Evolutionary conservation across 768 basidiomycete species (phyloP), one percentile per base, ranked within the genome.

Genomic region (Auricularia heimuer): DNA sequence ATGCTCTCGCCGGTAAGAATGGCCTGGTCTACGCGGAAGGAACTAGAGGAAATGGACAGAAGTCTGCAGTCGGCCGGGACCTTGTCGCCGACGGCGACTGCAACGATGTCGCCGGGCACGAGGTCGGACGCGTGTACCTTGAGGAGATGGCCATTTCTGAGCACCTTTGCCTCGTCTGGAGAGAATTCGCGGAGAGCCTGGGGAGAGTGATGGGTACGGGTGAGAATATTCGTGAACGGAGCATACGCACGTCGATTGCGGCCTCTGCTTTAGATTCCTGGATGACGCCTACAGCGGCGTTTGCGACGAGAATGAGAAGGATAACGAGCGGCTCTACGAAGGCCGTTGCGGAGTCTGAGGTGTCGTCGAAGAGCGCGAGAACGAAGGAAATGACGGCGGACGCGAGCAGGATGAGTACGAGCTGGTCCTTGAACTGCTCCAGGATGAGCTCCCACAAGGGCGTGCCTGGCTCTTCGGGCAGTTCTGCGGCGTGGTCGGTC

Each of bases 341-440:
- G 33, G 94, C 95, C 42, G 91, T 87, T 7, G 65, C 66, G 18
- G 64, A 66, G 62, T 85, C 85, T 12, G 85, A 81, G 1, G 84
- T 79, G 65, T 89, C 86, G 72, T 99, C 96, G 65, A 98, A 79
- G 37, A 96, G 75, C 7, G 96, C 96, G 47, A 99, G 81, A 14
- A 95, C 80, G 75, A 99, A 95, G 10, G 96, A 98, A 69, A 98
- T 82, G 56, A 91, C 87, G 12, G 96, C 96, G 1, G 94, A 97
- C 2, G 83, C 94, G 58, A 99, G 88, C 39, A 99, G 84, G 72
- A 99, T 98, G 68, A 99, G 87, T 51, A 99, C 96, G 35, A 99
- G 85, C 76, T 97, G 94, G 77, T 99, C 96, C 80, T 98, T 90
- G 82, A 99, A 99, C 77, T 99, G 96, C 69, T 97, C 94, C n/a